These are phyloP conservation scores for Malus asiatica DNA, from an alignment of 306 rosid genomes.

Conservation along the genomic window DNA sequence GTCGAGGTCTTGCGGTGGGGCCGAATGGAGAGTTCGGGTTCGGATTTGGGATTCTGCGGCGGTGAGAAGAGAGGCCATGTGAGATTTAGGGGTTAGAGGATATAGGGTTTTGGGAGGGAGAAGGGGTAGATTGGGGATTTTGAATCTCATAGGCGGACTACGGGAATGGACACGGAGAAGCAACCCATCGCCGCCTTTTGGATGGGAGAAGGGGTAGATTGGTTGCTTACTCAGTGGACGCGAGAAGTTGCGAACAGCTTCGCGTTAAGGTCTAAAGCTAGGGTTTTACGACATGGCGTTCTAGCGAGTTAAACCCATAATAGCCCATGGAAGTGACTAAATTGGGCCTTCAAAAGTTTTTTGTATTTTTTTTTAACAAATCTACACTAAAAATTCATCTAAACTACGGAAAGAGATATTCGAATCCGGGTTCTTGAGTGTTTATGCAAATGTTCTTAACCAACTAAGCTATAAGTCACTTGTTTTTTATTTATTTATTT, in stretches of 20 bases:
- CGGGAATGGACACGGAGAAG: conserved; percentile 8
- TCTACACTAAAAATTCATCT: too few species aligned
- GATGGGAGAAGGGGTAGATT: too few species aligned
- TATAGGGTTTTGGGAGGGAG: conserved; percentile 1
- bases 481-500: too few species aligned
- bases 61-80: conserved; percentile 37
- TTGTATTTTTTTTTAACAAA: too few species aligned
- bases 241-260: background rate
- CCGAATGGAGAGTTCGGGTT: conserved; percentile 20
- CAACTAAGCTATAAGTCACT: too few species aligned
- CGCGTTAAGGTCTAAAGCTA: background rate
- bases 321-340: background rate
- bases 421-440: too few species aligned
- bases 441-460: too few species aligned
- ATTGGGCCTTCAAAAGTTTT: too few species aligned
- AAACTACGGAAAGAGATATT: accelerated
- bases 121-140: conserved; percentile 21
- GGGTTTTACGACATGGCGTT: background rate
- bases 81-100: conserved; percentile 5
- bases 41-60: background rate
- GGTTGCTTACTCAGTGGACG: background rate
- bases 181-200: conserved; percentile 8
- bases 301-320: background rate
- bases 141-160: conserved; percentile 50
- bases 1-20: conserved; percentile 23